Conservation (phyloP, 495 filamentous ascomycete species). For the Cercophora scortea region DNA sequence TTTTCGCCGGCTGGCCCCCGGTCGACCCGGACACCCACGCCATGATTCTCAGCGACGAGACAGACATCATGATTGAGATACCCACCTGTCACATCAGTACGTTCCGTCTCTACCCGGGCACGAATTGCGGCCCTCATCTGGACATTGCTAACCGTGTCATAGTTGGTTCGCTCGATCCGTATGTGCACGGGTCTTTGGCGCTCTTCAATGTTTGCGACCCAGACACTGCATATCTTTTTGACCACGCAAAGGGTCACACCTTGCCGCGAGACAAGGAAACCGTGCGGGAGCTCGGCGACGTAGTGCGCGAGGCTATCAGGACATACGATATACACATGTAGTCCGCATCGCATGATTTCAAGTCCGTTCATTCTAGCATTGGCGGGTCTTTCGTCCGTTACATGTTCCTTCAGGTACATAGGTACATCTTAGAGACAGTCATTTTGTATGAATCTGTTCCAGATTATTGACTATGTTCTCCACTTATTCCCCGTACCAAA, state of each 20-base stretch:
- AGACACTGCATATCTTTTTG: slow-evolving; percentile 48
- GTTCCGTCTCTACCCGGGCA: slow-evolving; percentile 5
- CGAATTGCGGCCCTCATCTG: no score
- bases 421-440: no score
- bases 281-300: slow-evolving; percentile 41
- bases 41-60: slow-evolving; percentile 45
- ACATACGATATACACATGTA: slow-evolving; percentile 17
- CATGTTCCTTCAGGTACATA: no score
- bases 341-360: slow-evolving; percentile 1
- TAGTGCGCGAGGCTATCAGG: slow-evolving; percentile 32
- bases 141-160: not conserved
- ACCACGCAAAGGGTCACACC: slow-evolving; percentile 51
- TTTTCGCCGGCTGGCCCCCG: slow-evolving; percentile 52
- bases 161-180: slow-evolving; percentile 51
- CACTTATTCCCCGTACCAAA: no score
- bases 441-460: no score
- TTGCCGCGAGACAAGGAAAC: slow-evolving; percentile 43
- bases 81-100: slow-evolving; percentile 52
- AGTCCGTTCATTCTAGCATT: not conserved
- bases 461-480: no score
- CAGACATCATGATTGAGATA: slow-evolving; percentile 42
- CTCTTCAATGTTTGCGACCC: slow-evolving; percentile 53
- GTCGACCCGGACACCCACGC: slow-evolving; percentile 37
- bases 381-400: no score
- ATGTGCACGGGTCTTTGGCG: slow-evolving; percentile 46